Percentiles rank a stretch among this genome's conserved stretches.
phyloP scores from a whole-genome alignment of 257 asterid genomes.

The Striga asiatica region DNA sequence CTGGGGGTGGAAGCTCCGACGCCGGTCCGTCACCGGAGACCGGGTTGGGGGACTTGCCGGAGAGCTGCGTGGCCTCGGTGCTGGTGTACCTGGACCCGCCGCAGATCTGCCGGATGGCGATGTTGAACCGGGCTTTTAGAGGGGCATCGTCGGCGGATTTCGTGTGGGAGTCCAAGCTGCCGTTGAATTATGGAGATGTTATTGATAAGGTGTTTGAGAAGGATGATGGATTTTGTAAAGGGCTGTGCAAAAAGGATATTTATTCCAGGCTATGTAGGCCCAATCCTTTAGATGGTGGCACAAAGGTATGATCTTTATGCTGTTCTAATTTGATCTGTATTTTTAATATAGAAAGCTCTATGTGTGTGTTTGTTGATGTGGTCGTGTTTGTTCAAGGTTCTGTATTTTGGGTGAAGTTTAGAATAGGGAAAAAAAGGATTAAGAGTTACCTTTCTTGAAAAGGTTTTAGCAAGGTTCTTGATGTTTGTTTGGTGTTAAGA shows the following conservation, averaged over 20 bases:
- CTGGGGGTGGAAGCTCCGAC: constrained; percentile 11
- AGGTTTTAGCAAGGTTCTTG: no score
- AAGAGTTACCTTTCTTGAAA: no score
- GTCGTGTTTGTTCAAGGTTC: no score
- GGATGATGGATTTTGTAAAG: constrained; percentile 15
- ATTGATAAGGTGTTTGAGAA: constrained; percentile 40
- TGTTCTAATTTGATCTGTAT: no score
- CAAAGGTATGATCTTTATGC: no score
- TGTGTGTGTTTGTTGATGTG: no score
- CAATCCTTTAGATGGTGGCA: constrained; percentile 56
- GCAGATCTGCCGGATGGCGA: constrained; percentile 40
- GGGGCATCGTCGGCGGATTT: constrained; percentile 62
- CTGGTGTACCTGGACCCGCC: constrained; percentile 44
- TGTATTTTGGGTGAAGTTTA: no score
- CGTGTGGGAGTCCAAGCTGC: constrained; percentile 57
- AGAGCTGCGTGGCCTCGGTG: constrained; percentile 66
- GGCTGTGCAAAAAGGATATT: constrained; percentile 42
- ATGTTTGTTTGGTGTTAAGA: no score
- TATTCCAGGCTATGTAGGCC: constrained; percentile 13
- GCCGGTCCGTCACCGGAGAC: constrained; percentile 16
- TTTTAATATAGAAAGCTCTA: no score
- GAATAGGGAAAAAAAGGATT: no score
- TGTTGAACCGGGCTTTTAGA: constrained; percentile 44
- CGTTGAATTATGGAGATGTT: constrained; percentile 18
- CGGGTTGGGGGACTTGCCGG: constrained; percentile 68